These are phyloP conservation scores for Sicyos edulis DNA, from an alignment of 306 rosid species.

Conservation along the genomic window DNA sequence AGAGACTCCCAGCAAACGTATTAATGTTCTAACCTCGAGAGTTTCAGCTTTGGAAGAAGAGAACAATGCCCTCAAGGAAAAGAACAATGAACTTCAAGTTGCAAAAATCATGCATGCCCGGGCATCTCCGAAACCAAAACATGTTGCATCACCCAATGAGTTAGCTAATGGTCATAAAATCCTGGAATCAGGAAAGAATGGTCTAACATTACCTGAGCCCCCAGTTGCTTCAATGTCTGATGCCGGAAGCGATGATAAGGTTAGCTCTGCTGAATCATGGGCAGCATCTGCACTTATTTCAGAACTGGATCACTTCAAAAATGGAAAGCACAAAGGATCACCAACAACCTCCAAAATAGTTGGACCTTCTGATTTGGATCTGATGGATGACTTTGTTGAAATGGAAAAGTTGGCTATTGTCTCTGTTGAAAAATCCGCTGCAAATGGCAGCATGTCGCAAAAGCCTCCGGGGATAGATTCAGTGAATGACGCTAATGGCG, in stretches of 20 bases:
- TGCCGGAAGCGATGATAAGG: constrained; percentile 72
- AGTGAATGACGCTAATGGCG: neutral
- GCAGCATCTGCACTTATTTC: constrained; percentile 61
- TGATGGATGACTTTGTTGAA: constrained; percentile 91
- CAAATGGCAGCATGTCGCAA: neutral
- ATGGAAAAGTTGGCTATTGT: constrained; percentile 85
- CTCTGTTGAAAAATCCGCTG: constrained; percentile 43
- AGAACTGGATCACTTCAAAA: constrained; percentile 59
- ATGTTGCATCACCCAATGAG: constrained; percentile 30
- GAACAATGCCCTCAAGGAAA: constrained; percentile 54
- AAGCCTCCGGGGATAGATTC: neutral
- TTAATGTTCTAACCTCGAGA: constrained; percentile 43
- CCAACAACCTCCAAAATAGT: constrained; percentile 36
- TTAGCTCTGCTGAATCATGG: constrained; percentile 70
- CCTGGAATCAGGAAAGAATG: no score
- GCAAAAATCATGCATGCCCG: constrained; percentile 59
- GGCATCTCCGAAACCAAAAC: constrained; percentile 36
- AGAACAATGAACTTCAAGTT: constrained; percentile 39
- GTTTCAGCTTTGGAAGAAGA: constrained; percentile 67
- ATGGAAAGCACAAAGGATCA: constrained; percentile 45
- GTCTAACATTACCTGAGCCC: constrained; percentile 37
- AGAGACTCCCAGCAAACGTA: constrained; percentile 40
- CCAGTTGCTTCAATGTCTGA: constrained; percentile 61
- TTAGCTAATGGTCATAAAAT: constrained; percentile 35
- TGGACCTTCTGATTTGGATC: constrained; percentile 61